Evolutionary conservation across 2,329 filamentous ascomycete genomes (phyloP).

Genomic region (Fusarium buharicum): DNA sequence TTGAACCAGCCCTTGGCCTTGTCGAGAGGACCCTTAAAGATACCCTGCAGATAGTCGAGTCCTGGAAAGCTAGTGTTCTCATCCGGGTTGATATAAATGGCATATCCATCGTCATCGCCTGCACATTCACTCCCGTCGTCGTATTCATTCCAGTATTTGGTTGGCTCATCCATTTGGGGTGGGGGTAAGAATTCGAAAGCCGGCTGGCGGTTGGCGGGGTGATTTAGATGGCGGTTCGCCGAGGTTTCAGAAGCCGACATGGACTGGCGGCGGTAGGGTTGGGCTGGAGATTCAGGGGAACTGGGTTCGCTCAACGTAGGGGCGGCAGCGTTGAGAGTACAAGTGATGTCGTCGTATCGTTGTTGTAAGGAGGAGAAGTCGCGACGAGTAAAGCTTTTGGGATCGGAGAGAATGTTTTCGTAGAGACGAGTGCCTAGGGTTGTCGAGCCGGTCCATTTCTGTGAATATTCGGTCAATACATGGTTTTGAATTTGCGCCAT

Average conservation of each 20-base stretch:
- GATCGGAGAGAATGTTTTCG: constrained; percentile 70
- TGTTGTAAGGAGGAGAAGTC: constrained; percentile 67
- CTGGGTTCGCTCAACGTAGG: constrained; percentile 55
- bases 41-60: constrained; percentile 66
- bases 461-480: constrained; percentile 3
- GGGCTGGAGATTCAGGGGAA: constrained; percentile 49
- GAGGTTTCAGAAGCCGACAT: constrained; percentile 20
- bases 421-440: constrained; percentile 73
- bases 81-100: constrained; percentile 79
- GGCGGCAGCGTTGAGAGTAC: constrained; percentile 58
- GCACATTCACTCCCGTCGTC: constrained; percentile 79
- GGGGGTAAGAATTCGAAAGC: constrained; percentile 49
- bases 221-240: constrained; percentile 13
- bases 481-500: background rate
- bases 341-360: constrained; percentile 62
- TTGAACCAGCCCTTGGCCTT: constrained; percentile 64
- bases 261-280: constrained; percentile 25
- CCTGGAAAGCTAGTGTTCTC: constrained; percentile 70
- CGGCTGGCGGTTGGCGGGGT: constrained; percentile 46
- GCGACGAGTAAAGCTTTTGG: constrained; percentile 76
- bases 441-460: constrained; percentile 84
- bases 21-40: constrained; percentile 61
- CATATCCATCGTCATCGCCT: constrained; percentile 68
- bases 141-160: constrained; percentile 86
- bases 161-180: constrained; percentile 44